Evolutionary conservation across 192 early-diverging fungal species (phyloP).

Genomic region (Coemansia sp.): DNA sequence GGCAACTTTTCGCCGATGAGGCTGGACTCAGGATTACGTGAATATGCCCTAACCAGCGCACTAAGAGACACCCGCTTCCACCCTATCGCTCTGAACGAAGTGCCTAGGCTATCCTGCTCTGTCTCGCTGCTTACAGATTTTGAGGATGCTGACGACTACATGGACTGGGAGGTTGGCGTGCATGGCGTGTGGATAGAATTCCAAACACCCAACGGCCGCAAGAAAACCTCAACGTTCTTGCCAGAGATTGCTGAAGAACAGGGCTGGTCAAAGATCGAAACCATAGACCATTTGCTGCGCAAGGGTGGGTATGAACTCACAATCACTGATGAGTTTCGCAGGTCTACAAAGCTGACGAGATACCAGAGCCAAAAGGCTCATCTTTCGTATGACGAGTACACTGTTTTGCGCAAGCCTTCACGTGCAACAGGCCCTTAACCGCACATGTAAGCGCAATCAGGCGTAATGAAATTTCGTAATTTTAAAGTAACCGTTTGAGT

Average conservation of each 20-base stretch:
- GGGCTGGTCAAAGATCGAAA: conserved; percentile 82
- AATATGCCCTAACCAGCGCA: conserved; percentile 84
- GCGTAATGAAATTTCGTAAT: background rate
- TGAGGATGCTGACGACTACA: conserved; percentile 68
- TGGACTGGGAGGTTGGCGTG: conserved; percentile 88
- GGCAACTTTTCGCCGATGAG: conserved; percentile 80
- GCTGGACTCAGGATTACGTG: conserved; percentile 68
- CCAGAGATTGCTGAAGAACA: conserved; percentile 89
- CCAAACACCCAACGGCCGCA: conserved; percentile 41
- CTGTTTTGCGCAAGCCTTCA: conserved; percentile 36
- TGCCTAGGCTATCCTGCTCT: conserved; percentile 66
- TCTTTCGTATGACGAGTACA: conserved; percentile 70
- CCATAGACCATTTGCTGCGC: conserved; percentile 81
- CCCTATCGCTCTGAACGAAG: conserved; percentile 70
- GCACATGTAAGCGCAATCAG: background rate
- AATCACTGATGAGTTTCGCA: conserved; percentile 62
- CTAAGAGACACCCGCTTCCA: conserved; percentile 81
- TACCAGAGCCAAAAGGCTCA: conserved; percentile 78
- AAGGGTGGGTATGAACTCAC: conserved; percentile 76
- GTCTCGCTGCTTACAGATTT: conserved; percentile 90
- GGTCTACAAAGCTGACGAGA: conserved; percentile 71
- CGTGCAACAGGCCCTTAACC: background rate
- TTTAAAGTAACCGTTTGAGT: too few relatives aligned
- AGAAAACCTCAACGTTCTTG: conserved; percentile 80
- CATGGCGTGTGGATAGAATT: conserved; percentile 98